These are phyloP conservation scores for Balakata baccata DNA, from an alignment of 345 rosid genomes.

Conservation along the genomic window DNA sequence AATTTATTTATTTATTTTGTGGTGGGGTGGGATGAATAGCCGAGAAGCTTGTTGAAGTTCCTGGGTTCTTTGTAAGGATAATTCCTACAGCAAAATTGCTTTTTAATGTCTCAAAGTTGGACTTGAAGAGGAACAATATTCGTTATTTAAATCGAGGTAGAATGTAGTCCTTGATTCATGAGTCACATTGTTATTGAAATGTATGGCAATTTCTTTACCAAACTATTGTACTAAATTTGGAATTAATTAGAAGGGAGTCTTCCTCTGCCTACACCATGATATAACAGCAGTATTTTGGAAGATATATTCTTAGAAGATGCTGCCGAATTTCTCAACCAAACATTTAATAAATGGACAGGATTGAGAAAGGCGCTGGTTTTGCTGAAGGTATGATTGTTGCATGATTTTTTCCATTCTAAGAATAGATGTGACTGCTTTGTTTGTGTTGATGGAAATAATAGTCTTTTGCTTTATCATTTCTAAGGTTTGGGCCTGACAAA, in stretches of 20 bases:
- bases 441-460: background rate
- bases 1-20: background rate
- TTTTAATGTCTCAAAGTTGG: constrained; percentile 61
- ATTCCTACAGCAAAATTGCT: constrained; percentile 70
- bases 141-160: constrained; percentile 65
- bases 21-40: constrained; percentile 30
- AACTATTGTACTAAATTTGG: background rate
- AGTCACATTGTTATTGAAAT: constrained; percentile 7
- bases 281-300: constrained; percentile 80
- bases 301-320: constrained; percentile 71
- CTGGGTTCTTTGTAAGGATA: constrained; percentile 58
- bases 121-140: constrained; percentile 62
- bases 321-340: constrained; percentile 52
- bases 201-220: constrained; percentile 10
- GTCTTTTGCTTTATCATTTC: constrained; percentile 8
- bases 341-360: constrained; percentile 58
- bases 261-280: constrained; percentile 59
- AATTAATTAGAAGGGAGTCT: constrained; percentile 41
- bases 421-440: constrained; percentile 8
- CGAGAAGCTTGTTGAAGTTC: constrained; percentile 43
- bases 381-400: constrained; percentile 51
- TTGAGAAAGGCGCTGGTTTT: constrained; percentile 65
- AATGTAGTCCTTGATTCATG: constrained; percentile 3
- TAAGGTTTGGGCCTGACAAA: constrained; percentile 90
- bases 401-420: constrained; percentile 4